These are phyloP conservation scores for Fusarium sp. DNA, from an alignment of 2,329 filamentous ascomycete genomes.

Conservation along the genomic window DNA sequence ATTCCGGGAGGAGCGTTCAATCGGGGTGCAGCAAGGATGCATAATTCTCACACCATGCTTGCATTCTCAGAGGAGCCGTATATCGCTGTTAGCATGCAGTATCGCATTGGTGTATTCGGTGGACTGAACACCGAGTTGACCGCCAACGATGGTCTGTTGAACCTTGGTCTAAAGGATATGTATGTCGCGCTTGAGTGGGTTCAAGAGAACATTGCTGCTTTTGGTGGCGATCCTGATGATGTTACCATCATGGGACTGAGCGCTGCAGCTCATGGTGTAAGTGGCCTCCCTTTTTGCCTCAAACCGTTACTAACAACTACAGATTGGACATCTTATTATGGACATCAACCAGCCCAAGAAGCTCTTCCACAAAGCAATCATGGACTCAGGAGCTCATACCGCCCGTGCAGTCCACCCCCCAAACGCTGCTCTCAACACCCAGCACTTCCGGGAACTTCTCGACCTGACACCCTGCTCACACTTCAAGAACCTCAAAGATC, in stretches of 20 bases:
- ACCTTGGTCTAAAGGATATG: conserved; percentile 63
- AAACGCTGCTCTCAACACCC: conserved; percentile 38
- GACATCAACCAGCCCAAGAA: conserved; percentile 45
- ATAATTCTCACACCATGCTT: conserved; percentile 58
- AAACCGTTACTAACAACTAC: neutral
- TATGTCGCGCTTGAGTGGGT: conserved; percentile 60
- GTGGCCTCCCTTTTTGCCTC: neutral
- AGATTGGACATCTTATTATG: conserved; percentile 48
- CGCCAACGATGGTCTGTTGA: conserved; percentile 61
- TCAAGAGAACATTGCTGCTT: conserved; percentile 59
- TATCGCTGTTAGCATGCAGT: conserved; percentile 59
- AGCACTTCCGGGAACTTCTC: conserved; percentile 45
- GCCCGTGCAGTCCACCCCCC: conserved; percentile 44
- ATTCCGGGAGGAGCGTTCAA: conserved; percentile 47
- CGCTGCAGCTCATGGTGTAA: conserved; percentile 47
- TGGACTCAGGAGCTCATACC: conserved; percentile 47
- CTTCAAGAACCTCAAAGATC: conserved; percentile 38
- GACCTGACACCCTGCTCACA: conserved; percentile 43
- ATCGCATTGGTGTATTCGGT: conserved; percentile 65
- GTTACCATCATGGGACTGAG: conserved; percentile 59
- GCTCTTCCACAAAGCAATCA: conserved; percentile 47
- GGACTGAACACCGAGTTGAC: conserved; percentile 64
- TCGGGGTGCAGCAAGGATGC: conserved; percentile 48
- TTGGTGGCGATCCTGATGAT: conserved; percentile 59
- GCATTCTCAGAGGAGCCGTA: conserved; percentile 58